Evolutionary conservation across 1,139 yeast genomes (phyloP), one percentile per base, ranked within the genome.

Genomic region (Geotrichum fermentans): DNA sequence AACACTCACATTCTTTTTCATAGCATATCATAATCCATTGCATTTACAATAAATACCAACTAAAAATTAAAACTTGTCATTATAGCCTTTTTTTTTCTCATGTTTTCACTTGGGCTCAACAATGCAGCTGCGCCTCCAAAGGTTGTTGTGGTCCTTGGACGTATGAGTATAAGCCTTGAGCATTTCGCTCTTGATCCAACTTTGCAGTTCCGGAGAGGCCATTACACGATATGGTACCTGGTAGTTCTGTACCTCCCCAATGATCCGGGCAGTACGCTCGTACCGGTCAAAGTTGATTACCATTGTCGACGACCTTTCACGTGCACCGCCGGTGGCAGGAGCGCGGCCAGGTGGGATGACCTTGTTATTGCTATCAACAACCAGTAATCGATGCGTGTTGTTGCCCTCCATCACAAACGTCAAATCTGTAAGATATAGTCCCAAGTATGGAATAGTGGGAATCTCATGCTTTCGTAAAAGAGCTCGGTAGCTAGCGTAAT

Each of bases 341-440:
- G 26, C 22, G 6, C 34, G 40, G 3, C 46, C 46, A n/a, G 47
- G 47, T 4, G 47, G 40, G 8, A 38, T 32, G 21, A 38, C 39
- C 22, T 38, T 37, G 30, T 36, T 36, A 45, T 58, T 47, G 28
- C 40, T 38, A 39, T 52, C 57, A 26, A 53, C 37, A 10, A 52
- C 45, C 26, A 57, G 50, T 61, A 89, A 72, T 61, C 75, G 79
- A 57, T 77, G 46, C 34, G 60, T 82, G 33, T 88, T 78, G 63
- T 88, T 89, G 17, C 97, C 97, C 60, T 90, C 97, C 44, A 82
- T 80, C 22, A 88, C 82, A 68, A 89, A 86, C 0, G 95, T 88
- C 60, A 90, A 71, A 65, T 90, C 97, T 62, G 88, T 95, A 45
- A 89, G 71, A 62, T 85, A 87, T 50, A 89, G 70, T 36, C 94